phyloP scores from a whole-genome alignment of 192 early-diverging fungal genomes.

The Entophlyctis luteolus region DNA sequence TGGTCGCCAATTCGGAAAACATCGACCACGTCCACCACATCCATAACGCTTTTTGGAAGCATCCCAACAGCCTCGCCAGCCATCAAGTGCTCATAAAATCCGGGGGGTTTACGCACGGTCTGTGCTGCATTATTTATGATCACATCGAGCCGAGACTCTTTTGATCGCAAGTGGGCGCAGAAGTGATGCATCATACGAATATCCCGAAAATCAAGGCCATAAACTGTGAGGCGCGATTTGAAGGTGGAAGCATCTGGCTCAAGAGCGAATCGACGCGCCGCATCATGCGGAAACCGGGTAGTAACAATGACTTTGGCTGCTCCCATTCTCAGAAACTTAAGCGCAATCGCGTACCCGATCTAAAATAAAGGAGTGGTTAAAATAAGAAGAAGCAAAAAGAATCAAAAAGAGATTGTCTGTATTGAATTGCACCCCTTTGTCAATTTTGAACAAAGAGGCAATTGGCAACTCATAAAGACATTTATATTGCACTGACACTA shows the following conservation, averaged over 20 bases:
- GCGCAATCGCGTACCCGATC: constrained; percentile 53
- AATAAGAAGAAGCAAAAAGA: constrained; percentile 1
- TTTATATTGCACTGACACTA: constrained; percentile 32
- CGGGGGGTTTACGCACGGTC: constrained; percentile 54
- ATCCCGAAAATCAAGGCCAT: constrained; percentile 56
- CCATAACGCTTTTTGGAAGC: constrained; percentile 6
- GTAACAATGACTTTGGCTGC: constrained; percentile 53
- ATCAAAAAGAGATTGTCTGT: constrained; percentile 17
- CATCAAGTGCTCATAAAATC: constrained; percentile 54
- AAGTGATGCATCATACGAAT: constrained; percentile 52
- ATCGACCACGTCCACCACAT: constrained; percentile 38
- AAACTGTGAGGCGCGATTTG: constrained; percentile 38
- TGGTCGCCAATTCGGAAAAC: constrained; percentile 33
- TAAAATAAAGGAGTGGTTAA: neutral
- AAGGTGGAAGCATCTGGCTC: constrained; percentile 45
- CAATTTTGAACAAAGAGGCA: constrained; percentile 4
- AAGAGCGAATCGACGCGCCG: constrained; percentile 42
- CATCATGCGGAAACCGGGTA: constrained; percentile 54
- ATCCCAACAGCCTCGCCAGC: constrained; percentile 34
- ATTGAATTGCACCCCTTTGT: constrained; percentile 10
- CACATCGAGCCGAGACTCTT: constrained; percentile 42
- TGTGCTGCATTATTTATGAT: constrained; percentile 64
- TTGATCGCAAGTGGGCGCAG: constrained; percentile 40
- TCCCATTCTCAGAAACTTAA: constrained; percentile 52
- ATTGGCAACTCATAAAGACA: constrained; percentile 20